phyloP scores from a whole-genome alignment of 495 filamentous ascomycete species.

The Trichoderma erinaceum region DNA sequence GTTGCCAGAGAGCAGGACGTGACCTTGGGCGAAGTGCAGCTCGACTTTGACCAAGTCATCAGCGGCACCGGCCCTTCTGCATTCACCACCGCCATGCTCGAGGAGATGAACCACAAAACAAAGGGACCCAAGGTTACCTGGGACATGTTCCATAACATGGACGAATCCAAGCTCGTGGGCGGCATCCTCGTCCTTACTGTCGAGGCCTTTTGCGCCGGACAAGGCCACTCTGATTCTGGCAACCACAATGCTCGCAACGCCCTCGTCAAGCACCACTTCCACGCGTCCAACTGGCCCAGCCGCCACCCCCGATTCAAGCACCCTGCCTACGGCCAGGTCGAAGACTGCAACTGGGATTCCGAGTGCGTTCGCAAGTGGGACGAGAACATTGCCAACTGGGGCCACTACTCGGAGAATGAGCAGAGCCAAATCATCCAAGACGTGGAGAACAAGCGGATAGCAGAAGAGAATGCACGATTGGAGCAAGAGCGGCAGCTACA shows the following conservation, averaged over 20 bases:
- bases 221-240: constrained; percentile 59
- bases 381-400: constrained; percentile 31
- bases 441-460: not conserved
- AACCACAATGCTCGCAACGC: constrained; percentile 52
- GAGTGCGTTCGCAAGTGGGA: constrained; percentile 56
- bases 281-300: constrained; percentile 57
- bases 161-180: constrained; percentile 50
- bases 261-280: constrained; percentile 59
- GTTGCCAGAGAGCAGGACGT: constrained; percentile 48
- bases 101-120: constrained; percentile 44
- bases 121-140: constrained; percentile 38
- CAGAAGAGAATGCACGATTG: not conserved
- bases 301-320: constrained; percentile 54
- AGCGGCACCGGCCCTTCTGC: constrained; percentile 61
- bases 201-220: constrained; percentile 58
- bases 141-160: constrained; percentile 53
- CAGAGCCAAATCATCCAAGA: not conserved
- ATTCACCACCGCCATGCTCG: constrained; percentile 54
- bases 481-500: not conserved
- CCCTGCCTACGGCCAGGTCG: constrained; percentile 56
- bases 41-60: constrained; percentile 64
- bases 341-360: constrained; percentile 57
- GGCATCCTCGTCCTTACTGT: constrained; percentile 55
- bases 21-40: constrained; percentile 46
- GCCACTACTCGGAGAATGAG: not conserved